phyloP scores from a whole-genome alignment of 768 basidiomycete genomes.

The Leucocoprinus birnbaumii region DNA sequence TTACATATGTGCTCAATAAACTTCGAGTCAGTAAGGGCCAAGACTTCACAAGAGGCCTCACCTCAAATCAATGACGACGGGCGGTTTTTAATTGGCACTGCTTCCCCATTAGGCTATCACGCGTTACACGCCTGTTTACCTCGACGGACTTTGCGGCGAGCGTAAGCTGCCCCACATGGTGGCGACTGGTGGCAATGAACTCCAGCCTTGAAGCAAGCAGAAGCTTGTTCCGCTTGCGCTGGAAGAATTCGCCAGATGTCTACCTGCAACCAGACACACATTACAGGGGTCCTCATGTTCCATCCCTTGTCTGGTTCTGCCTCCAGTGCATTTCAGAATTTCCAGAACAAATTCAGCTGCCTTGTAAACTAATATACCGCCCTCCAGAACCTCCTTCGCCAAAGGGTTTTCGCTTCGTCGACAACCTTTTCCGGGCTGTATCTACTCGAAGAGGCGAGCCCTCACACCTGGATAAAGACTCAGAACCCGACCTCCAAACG shows the following conservation, averaged over 20 bases:
- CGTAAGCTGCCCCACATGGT: too few species aligned
- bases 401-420: background rate
- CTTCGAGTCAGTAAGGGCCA: too few species aligned
- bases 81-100: too few species aligned
- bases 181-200: too few species aligned
- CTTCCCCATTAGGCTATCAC: too few species aligned
- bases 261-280: conserved; percentile 23
- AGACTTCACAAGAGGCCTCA: too few species aligned
- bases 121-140: too few species aligned
- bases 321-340: conserved; percentile 37
- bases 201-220: conserved; percentile 1
- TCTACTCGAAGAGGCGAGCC: background rate
- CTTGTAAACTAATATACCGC: conserved; percentile 34
- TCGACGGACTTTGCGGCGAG: too few species aligned
- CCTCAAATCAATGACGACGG: too few species aligned
- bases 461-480: conserved; percentile 15
- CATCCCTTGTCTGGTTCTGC: conserved; percentile 54
- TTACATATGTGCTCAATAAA: too few species aligned
- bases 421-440: background rate
- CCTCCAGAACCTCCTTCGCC: background rate
- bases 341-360: conserved; percentile 42
- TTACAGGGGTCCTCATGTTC: conserved; percentile 27
- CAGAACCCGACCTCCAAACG: conserved; percentile 28
- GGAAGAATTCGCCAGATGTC: conserved; percentile 4
- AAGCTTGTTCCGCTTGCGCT: conserved; percentile 18